Base-by-base conservation (phyloP, 2,329 filamentous ascomycete species). In the Fusarium secorum region DNA sequence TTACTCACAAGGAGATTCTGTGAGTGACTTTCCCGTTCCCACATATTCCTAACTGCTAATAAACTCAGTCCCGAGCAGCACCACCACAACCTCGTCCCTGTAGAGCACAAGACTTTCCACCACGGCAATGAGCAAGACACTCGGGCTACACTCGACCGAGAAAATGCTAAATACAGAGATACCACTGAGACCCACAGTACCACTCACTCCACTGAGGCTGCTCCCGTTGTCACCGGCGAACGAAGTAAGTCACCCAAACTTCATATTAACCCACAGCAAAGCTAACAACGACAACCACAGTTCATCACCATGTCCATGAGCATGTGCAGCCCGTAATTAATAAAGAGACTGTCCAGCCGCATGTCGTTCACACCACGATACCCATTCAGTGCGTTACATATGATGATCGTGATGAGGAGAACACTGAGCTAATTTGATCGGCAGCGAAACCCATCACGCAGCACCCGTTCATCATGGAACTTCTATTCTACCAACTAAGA, bases 271-370 rank as follows among this genome's bases (percentile, higher is more conserved):
- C 14, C n/a, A 33, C 7, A 11, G 24, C n/a, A 39, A 10, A 41
- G 3, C 10, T 35, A 56, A 56, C 28, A 39, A 8, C 22, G 13
- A 6, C 1, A 5, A 9, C 6, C 5, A 48, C n/a, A 59, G 59
- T 60, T 17, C 55, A 63, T 15, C 80, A 84, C 60, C 83, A 88
- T 58, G 85, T 91, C 6, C 89, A 91, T 68, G 90, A 93, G 78
- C 89, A 87, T 33, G 87, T 93, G 51, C 90, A 93, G 78, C 91
- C 91, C 1, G 86, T 93, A 1, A 83, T 94, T 38, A 84, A 93
- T 54, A 92, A 92, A 77, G 89, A 93, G 71, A 88, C 86, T 2
- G 83, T 93, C 32, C 87, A 91, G 70, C 90, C 90, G 4, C 85
- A 88, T 20, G 86, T 93, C 7, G 84, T 93, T 3, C 92, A 94